Conservation (phyloP, 1,139 yeast genomes). For the Magnusiomyces tetraspermus region DNA sequence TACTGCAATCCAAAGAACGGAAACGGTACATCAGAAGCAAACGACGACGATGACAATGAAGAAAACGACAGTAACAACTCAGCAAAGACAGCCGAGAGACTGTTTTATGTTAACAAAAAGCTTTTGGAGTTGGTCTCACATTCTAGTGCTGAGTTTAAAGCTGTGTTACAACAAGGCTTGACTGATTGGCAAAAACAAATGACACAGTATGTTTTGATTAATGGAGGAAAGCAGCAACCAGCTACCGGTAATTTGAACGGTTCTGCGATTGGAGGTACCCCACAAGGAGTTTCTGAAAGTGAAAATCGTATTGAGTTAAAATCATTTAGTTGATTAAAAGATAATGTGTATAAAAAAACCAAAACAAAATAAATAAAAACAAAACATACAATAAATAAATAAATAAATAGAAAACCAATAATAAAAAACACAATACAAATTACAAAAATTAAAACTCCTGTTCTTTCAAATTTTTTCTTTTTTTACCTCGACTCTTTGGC, state of each 20-base stretch:
- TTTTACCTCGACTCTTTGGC: neutral
- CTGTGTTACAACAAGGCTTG: slow-evolving; percentile 34
- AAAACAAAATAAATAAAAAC: neutral
- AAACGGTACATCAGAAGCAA: slow-evolving; percentile 16
- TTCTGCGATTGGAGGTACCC: slow-evolving; percentile 5
- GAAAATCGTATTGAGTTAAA: slow-evolving; percentile 27
- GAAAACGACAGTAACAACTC: neutral
- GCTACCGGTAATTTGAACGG: slow-evolving; percentile 10
- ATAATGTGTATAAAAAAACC: neutral
- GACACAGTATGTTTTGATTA: slow-evolving; percentile 21
- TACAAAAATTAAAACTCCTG: neutral
- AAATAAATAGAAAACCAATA: neutral
- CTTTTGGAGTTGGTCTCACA: slow-evolving; percentile 43
- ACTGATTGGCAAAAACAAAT: slow-evolving; percentile 22
- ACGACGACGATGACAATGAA: slow-evolving; percentile 15
- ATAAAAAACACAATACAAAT: neutral
- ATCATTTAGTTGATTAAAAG: slow-evolving; percentile 17
- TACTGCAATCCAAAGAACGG: slow-evolving; percentile 29
- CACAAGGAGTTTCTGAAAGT: slow-evolving; percentile 10
- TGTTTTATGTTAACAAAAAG: slow-evolving; percentile 42
- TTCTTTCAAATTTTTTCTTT: neutral
- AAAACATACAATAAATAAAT: neutral
- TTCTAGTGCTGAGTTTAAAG: slow-evolving; percentile 47
- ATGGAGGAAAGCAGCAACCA: slow-evolving; percentile 1
- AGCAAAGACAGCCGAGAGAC: slow-evolving; percentile 23